Base-by-base conservation (phyloP, 139 green algal genomes). In the Coelastrella sp. region DNA sequence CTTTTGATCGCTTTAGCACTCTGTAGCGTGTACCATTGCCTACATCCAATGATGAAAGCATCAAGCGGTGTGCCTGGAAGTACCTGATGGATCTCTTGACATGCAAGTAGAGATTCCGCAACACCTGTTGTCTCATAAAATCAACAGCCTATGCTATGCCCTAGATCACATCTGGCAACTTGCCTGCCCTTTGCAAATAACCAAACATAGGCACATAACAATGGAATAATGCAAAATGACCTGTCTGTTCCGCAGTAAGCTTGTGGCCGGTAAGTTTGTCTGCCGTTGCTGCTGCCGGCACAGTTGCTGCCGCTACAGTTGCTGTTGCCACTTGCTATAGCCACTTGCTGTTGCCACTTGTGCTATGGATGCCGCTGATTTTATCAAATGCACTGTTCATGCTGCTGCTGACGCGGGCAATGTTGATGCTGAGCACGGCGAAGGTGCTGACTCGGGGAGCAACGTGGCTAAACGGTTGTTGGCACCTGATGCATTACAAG, bases 21-120 rank as follows among this genome's bases (percentile, higher is more conserved):
- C 70, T 63, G 70, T 89, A 89, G n/a, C 70, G 84, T n/a, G 84
- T 73, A 24, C 84, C 84, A 7, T 89, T 89, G 84, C 84, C 84
- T 89, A 65, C 35, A 49, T 49, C 35, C 35, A 49, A 49, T 49
- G 35, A 5, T 49, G 35, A 49, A 49, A 49, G 3, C 35, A 49
- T 49, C 35, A 49, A 49, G 35, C 35, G 3, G 35, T 49, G 35
- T 49, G 35, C 35, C 1, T 49, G 35, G 35, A 49, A 1, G 35
- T 49, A 49, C 35, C 3, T 49, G 35, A 49, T 49, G 35, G 35
- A 49, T 3, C 35, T 49, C 35, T 49, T 49, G 35, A 49, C 35
- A 49, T 49, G 35, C 35, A 49, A 49, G 35, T 49, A 49, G 35
- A 49, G 35, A 49, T 49, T 49, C 35, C 35, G 35, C 35, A 49